Conservation (phyloP, 1,284 basidiomycete genomes). For the Apiotrichum mycotoxinovorans region DNA sequence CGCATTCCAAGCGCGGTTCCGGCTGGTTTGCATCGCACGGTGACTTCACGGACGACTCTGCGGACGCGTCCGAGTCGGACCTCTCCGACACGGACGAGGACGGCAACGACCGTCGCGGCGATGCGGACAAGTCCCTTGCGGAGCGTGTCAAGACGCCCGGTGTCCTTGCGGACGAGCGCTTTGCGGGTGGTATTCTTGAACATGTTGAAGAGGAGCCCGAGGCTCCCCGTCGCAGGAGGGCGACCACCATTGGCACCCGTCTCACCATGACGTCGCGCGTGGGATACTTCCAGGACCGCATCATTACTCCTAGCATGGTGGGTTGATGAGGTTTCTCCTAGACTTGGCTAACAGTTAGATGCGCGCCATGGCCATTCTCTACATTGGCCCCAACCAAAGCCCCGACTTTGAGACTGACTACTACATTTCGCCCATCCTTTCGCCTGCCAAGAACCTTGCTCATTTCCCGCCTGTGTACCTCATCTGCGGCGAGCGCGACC, state of each 20-base stretch:
- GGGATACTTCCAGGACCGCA: slow-evolving; percentile 88
- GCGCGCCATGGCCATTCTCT: slow-evolving; percentile 97
- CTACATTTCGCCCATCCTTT: slow-evolving; percentile 87
- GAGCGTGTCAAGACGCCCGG: slow-evolving; percentile 50
- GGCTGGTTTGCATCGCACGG: slow-evolving; percentile 58
- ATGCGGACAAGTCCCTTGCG: slow-evolving; percentile 51
- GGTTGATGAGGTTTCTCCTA: slow-evolving; percentile 36
- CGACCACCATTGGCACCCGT: slow-evolving; percentile 64
- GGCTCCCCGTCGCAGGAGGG: slow-evolving; percentile 40
- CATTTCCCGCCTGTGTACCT: slow-evolving; percentile 90
- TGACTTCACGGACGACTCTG: slow-evolving; percentile 15
- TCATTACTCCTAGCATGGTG: slow-evolving; percentile 88
- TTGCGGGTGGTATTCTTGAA: slow-evolving; percentile 17
- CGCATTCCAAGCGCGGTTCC: slow-evolving; percentile 36
- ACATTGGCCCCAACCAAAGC: slow-evolving; percentile 85
- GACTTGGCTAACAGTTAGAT: slow-evolving; percentile 58
- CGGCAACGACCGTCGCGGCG: slow-evolving; percentile 23
- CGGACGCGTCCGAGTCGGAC: slow-evolving; percentile 12
- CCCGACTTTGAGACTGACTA: slow-evolving; percentile 95
- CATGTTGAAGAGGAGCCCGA: slow-evolving; percentile 8
- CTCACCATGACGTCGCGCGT: slow-evolving; percentile 94
- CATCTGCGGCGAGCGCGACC: slow-evolving; percentile 93
- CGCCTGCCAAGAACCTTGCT: slow-evolving; percentile 75
- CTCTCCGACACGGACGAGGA: slow-evolving; percentile 18
- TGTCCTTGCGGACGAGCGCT: slow-evolving; percentile 15